Evolutionary conservation across 352 stramenopile genomes (phyloP), one percentile per base, ranked within the genome.

Genomic region (Blastocystis sp.): DNA sequence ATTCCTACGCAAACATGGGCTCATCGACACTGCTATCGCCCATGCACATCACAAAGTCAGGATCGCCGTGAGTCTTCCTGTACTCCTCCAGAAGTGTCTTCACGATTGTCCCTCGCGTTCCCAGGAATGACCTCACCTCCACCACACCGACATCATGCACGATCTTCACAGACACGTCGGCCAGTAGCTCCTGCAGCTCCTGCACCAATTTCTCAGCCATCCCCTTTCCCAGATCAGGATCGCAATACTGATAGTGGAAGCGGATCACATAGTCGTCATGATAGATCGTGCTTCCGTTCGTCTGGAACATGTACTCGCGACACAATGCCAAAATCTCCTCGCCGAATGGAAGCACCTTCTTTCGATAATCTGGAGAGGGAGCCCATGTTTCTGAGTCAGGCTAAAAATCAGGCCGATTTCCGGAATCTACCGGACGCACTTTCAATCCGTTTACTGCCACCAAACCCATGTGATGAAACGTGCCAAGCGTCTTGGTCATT

Each of bases 111-210:
- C 73, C 73, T 15, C 73, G 73, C 7, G 50, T 64, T 1, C 73
- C 73, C 50, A 84, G 55, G 73, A 84, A 84, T 6, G 47, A 68
- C 41, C 73, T 50, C 50, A 88, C 77, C 55, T 88, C 77, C 34
- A 88, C 77, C 39, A 88, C 77, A n/a, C 77, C 77, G 23, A 88
- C 43, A 64, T 88, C 77, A 43, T 88, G 77, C 29, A 88, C 62
- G 18, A 88, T 56, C 62, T 88, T 79, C 62, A 88, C 77, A 20
- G 62, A 88, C 18, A 88, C 62, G 53, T 64, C 77, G 3, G 37
- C 37, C 55, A 88, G 55, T 43, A 88, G 55, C 63, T 37, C 50
- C 20, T 69, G 62, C 34, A 88, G 66, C 66, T 88, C 77, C 15
- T 69, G 20, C 47, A 68, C 77, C 29, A 88, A 43, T 34, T 88